Conservation (phyloP, 164 flowering plant species). For the Berberis thunbergii region DNA sequence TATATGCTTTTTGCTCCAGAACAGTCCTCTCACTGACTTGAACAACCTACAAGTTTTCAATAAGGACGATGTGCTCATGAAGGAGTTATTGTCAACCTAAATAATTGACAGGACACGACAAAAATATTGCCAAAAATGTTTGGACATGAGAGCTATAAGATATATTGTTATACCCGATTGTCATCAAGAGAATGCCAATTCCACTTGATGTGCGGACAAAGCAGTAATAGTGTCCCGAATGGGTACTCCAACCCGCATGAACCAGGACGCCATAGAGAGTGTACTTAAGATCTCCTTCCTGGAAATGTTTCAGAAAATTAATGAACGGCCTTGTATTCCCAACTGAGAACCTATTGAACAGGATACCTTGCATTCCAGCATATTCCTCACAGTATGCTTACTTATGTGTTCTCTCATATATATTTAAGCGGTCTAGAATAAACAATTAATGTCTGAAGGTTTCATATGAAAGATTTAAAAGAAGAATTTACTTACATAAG, state of each 20-base stretch:
- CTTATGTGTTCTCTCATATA: background rate
- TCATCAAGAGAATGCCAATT: slow-evolving; percentile 94
- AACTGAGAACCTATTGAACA: too few relatives aligned
- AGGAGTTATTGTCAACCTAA: background rate
- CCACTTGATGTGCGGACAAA: slow-evolving; percentile 92
- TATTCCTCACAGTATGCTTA: too few relatives aligned
- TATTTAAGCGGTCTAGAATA: background rate
- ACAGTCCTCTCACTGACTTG: slow-evolving; percentile 69
- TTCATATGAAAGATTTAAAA: background rate
- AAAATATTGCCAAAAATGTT: too few relatives aligned
- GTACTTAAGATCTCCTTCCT: slow-evolving; percentile 82
- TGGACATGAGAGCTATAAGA: background rate
- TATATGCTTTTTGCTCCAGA: slow-evolving; percentile 88
- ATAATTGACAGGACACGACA: background rate
- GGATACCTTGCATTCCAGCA: too few relatives aligned
- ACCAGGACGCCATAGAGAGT: slow-evolving; percentile 92
- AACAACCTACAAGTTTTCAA: slow-evolving; percentile 43
- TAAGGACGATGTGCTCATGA: background rate
- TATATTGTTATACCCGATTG: slow-evolving; percentile 47
- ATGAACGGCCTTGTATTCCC: background rate
- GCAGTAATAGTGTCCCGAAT: slow-evolving; percentile 84
- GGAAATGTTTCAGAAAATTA: slow-evolving; percentile 8
- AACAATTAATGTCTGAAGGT: background rate
- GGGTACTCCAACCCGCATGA: slow-evolving; percentile 83
- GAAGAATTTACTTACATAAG: slow-evolving; percentile 52